Evolutionary conservation across 169 alveolate genomes (phyloP), one percentile per base, ranked within the genome.

Genomic region (Plasmodium gonderi): DNA sequence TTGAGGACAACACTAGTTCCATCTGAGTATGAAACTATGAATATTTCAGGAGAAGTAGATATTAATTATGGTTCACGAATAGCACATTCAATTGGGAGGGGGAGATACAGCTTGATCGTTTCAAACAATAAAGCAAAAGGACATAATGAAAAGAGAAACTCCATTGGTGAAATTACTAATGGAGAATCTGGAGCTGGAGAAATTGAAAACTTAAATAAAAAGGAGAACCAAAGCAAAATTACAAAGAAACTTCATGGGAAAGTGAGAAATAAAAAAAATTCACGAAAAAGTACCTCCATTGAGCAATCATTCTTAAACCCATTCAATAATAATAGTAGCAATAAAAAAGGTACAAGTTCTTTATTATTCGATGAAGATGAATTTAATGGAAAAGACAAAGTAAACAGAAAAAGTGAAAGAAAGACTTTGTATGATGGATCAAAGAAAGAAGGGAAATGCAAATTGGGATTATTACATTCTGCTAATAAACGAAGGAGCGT

Each of bases 241-340:
- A 38, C 54, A 42, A 38, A 44, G 33, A 31, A 68, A 54, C 36
- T 69, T 36, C 40, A 14, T 17, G 68, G 44, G 44, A 76, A 85
- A 12, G 47, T 11, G 45, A 60, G 67, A 5, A 23, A 42, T 29
- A 60, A 67, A 20, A 79, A 79, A 64, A 77, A n/a, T 20, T 78
- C 91, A 17, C 79, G 94, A 23, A 90, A 78, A 69, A 90, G 94
- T 40, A 64, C 31, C n/a, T 44, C 26, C 54, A 90, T 90, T 77
- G 94, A 90, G 54, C 77, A 90, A n/a, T 90, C 94, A 14, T 90
- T 90, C 80, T 17, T 76, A 77, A 90, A 90, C 42, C 94, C 94
- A 23, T 90, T 90, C 80, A 67, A 17, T 68, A 81, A 67, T 42
- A 80, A 33, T 44, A 76, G 68, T 51, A 75, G 11, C 1, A 42